Conservation (phyloP, 306 rosid genomes). For the Vigna angularis region DNA sequence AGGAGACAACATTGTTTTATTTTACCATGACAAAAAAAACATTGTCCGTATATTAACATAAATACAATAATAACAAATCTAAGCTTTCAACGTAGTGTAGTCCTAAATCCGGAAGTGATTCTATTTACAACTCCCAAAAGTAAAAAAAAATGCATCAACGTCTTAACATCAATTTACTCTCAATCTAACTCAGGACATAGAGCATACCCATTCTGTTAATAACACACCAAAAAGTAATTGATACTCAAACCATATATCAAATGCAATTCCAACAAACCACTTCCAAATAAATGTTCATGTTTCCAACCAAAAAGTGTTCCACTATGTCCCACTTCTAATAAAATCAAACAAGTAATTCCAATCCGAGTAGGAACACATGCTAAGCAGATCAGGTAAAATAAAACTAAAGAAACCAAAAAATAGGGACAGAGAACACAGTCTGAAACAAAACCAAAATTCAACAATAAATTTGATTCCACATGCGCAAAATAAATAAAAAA, state of each 20-base stretch:
- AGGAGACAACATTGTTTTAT: neutral
- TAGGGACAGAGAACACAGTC: neutral
- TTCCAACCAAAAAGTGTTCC: neutral
- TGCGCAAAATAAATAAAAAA: neutral
- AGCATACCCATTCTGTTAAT: neutral
- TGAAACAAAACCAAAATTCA: neutral
- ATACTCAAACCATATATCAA: neutral
- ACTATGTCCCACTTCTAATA: neutral
- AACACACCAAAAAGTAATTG: neutral
- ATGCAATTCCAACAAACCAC: neutral
- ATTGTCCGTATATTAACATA: neutral
- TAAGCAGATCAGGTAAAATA: neutral
- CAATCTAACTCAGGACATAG: conserved; percentile 11
- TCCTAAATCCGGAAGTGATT: neutral
- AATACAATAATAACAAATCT: neutral
- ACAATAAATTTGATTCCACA: neutral
- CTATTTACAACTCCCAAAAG: neutral
- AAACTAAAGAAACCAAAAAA: neutral
- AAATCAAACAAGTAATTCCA: neutral
- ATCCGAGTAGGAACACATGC: neutral
- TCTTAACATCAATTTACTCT: neutral
- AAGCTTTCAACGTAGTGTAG: neutral
- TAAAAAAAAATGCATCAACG: too few relatives aligned
- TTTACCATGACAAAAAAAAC: neutral
- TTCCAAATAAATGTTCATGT: neutral